Evolutionary conservation across 2,329 filamentous ascomycete genomes (phyloP).

Genomic region (Ambrosiella xylebori): DNA sequence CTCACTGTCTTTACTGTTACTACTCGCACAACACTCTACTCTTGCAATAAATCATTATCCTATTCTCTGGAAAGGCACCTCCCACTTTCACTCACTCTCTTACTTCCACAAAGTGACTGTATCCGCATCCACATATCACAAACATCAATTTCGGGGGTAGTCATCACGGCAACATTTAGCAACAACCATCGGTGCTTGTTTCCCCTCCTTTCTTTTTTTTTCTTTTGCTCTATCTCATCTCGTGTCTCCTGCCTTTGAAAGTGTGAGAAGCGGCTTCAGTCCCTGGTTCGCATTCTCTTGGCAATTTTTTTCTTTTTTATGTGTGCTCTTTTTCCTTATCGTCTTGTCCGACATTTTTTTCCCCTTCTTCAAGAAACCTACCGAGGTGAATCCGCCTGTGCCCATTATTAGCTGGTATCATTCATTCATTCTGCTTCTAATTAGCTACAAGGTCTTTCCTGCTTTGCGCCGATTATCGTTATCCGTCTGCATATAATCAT

Average conservation of each 20-base stretch:
- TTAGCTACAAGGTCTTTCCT: background rate
- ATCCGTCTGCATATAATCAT: background rate
- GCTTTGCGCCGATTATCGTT: background rate
- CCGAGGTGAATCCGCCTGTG: too few species aligned
- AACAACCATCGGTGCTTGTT: background rate
- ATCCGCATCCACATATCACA: too few species aligned
- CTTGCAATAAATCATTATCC: too few species aligned
- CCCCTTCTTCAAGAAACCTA: background rate
- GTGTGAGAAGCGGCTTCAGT: background rate
- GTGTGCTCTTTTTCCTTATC: too few species aligned
- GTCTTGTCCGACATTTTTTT: background rate
- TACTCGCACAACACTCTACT: too few species aligned
- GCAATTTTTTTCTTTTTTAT: too few species aligned
- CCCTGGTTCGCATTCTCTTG: too few species aligned
- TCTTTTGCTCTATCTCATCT: background rate
- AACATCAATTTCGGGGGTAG: too few species aligned
- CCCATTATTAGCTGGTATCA: background rate
- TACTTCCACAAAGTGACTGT: too few species aligned
- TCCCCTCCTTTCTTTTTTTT: background rate
- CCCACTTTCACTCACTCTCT: too few species aligned
- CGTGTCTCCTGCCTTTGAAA: background rate
- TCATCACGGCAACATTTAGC: background rate
- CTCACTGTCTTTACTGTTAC: too few species aligned
- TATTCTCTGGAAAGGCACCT: too few species aligned
- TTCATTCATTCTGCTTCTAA: background rate